Conservation (phyloP, 345 rosid genomes). For the Dipteronia sinensis region DNA sequence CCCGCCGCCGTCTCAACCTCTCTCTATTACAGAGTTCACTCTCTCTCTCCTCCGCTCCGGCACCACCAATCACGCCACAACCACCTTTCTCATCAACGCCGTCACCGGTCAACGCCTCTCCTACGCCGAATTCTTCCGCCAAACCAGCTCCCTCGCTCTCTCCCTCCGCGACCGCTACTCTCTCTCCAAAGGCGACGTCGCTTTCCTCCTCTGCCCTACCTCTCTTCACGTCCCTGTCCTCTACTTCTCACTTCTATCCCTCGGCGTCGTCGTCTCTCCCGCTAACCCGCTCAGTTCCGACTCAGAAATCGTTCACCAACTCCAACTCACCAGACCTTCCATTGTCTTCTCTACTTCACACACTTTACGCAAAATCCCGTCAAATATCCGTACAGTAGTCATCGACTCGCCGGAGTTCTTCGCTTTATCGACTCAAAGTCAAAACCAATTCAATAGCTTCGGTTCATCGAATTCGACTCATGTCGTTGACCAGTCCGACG, state of each 20-base stretch:
- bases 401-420: conserved; percentile 78
- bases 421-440: conserved; percentile 39
- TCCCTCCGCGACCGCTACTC: conserved; percentile 42
- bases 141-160: conserved; percentile 48
- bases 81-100: conserved; percentile 45
- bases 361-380: conserved; percentile 45
- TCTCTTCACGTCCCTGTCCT: conserved; percentile 65
- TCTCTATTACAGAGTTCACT: conserved; percentile 52
- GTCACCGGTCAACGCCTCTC: conserved; percentile 41
- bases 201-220: conserved; percentile 66
- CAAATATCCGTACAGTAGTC: conserved; percentile 48
- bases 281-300: conserved; percentile 71
- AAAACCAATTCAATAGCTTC: background rate
- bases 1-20: conserved; percentile 52
- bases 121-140: conserved; percentile 47
- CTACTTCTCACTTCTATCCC: conserved; percentile 73
- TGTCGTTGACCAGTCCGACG: conserved; percentile 45
- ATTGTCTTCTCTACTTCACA: conserved; percentile 76
- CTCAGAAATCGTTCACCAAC: conserved; percentile 61
- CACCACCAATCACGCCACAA: conserved; percentile 23
- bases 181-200: conserved; percentile 56
- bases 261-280: conserved; percentile 74
- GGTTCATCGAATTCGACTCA: background rate
- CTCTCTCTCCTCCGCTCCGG: conserved; percentile 59
- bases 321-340: conserved; percentile 57